Percentiles rank a stretch among this genome's conserved stretches.
phyloP scores from a whole-genome alignment of 2,329 filamentous ascomycete species.

The Paracorniculantispora psalliotae region DNA sequence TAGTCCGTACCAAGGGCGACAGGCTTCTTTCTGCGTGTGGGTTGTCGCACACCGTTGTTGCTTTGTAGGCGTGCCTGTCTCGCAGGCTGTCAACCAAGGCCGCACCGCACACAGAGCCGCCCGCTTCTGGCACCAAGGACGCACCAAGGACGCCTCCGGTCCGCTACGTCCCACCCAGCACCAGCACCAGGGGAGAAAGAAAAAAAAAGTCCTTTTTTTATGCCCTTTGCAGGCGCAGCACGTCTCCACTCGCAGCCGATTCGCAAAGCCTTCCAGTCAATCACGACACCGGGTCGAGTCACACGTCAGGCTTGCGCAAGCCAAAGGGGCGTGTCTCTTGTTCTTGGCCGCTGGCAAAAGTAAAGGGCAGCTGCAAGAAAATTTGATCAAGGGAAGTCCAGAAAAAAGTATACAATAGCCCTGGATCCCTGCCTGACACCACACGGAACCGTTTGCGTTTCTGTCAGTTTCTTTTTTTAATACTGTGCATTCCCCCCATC shows the following conservation, averaged over 20 bases:
- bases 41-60: neutral
- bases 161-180: constrained; percentile 6
- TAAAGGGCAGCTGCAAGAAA: constrained; percentile 8
- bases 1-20: neutral
- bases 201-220: constrained; percentile 2
- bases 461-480: neutral
- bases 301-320: constrained; percentile 10
- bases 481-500: neutral
- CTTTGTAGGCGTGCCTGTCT: constrained; percentile 1
- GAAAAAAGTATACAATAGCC: constrained; percentile 5
- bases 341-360: neutral
- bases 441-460: neutral
- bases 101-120: neutral
- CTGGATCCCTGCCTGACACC: constrained; percentile 4
- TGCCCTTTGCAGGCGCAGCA: constrained; percentile 10
- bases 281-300: constrained; percentile 16
- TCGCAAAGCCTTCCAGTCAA: constrained; percentile 14
- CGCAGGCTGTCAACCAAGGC: constrained; percentile 3
- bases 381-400: constrained; percentile 4
- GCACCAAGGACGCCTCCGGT: constrained; percentile 9
- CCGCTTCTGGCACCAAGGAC: constrained; percentile 9
- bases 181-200: neutral
- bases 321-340: constrained; percentile 10
- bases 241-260: constrained; percentile 12
- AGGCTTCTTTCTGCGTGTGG: neutral